phyloP scores from a whole-genome alignment of 2,329 filamentous ascomycete genomes.

The Tolypocladium tropicale region DNA sequence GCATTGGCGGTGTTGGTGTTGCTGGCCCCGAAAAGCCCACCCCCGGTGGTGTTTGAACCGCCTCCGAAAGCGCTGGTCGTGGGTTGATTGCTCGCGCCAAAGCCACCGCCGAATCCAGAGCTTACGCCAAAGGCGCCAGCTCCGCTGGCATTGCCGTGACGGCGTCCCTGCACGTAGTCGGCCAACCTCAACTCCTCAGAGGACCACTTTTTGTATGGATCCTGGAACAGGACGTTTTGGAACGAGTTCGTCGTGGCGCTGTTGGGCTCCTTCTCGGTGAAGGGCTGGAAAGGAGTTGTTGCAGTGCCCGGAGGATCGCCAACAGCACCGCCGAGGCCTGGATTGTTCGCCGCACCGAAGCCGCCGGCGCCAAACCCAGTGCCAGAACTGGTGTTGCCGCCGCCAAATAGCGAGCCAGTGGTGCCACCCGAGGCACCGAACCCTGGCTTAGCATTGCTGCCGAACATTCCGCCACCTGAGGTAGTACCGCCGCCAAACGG shows the following conservation, averaged over 20 bases:
- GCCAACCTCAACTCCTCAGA: conserved; percentile 73
- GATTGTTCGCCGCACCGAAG: conserved; percentile 35
- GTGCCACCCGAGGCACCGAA: conserved; percentile 33
- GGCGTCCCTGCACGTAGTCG: conserved; percentile 81
- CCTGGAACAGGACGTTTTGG: conserved; percentile 71
- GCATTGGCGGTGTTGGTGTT: conserved; percentile 20
- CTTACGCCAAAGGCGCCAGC: conserved; percentile 73
- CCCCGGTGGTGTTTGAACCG: conserved; percentile 15
- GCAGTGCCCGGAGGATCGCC: conserved; percentile 61
- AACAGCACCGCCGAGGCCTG: conserved; percentile 39
- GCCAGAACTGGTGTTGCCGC: conserved; percentile 18
- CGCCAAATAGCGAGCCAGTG: conserved; percentile 37
- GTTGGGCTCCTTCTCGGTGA: conserved; percentile 62
- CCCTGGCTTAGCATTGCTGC: conserved; percentile 32
- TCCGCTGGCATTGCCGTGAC: conserved; percentile 72
- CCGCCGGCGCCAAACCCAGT: conserved; percentile 22
- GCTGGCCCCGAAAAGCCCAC: conserved; percentile 24
- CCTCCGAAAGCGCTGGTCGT: conserved; percentile 36
- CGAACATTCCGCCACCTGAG: conserved; percentile 41
- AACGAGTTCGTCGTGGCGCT: conserved; percentile 50
- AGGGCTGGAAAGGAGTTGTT: conserved; percentile 56
- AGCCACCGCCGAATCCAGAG: conserved; percentile 42
- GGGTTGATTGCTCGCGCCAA: conserved; percentile 26
- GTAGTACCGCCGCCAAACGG: conserved; percentile 28
- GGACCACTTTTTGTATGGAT: conserved; percentile 80